Evolutionary conservation across 2,329 filamentous ascomycete genomes (phyloP), one percentile per base, ranked within the genome.

Genomic region (Aureobasidium zeae): DNA sequence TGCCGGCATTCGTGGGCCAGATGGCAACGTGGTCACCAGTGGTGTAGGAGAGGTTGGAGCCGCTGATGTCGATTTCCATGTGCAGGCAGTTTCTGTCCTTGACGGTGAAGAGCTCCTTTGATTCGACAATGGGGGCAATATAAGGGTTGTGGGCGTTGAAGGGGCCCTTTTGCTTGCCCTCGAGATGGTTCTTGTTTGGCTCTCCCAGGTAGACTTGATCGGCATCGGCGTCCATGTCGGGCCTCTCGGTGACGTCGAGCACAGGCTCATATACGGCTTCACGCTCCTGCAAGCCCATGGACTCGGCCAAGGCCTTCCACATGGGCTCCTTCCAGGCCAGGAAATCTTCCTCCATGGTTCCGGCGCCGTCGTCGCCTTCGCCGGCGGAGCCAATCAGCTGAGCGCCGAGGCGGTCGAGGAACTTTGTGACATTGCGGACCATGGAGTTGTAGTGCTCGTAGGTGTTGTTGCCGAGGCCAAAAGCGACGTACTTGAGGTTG

Each of bases 311-410:
- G 48, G 83, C 84, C 56, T 76, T 71, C 91, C 93, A 98, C 91
- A 98, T 98, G 49, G 88, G 88, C 58, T 98, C 91, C 70, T 98
- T 98, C 91, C 91, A 98, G 52, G 89, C 86, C 57, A 98, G 69
- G 65, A 96, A 98, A 59, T 98, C 93, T 68, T 98, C 93, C 68
- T 98, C 91, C 93, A 98, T 98, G 46, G 91, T 98, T 49, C 93
- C 91, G 52, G 91, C 88, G 51, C 93, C 91, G 62, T 98, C 91
- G 57, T 98, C 91, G 57, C 91, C 91, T 69, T 96, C 89, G 55
- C 93, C 91, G 45, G 88, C 86, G 46, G 80, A 72, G 33, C 91
- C 88, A 53, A 98, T 86, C 53, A 86, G 77, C 58, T 79, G 74
- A 10, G 84, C 91, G 49, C 91, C 91, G 15, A 94, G 73, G 57